Percentiles rank a stretch among this genome's conserved stretches.
Evolutionary conservation across 2,329 filamentous ascomycete genomes (phyloP).

Genomic region (Phialocephala sp.): DNA sequence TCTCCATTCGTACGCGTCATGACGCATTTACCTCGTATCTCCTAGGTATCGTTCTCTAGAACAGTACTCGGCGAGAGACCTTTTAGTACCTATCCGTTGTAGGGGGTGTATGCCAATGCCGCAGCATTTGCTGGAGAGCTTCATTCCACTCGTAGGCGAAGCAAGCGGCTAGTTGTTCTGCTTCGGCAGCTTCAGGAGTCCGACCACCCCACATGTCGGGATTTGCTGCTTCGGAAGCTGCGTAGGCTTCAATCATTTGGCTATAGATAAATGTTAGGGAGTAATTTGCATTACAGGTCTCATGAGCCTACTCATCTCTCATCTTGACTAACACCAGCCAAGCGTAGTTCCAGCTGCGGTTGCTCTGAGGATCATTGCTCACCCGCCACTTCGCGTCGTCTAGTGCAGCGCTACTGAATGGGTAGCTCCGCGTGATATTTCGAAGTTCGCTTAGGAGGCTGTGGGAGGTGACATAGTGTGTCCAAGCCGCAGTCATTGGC

Average conservation of each 20-base stretch:
- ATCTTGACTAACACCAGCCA: conserved; percentile 75
- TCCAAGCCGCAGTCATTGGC: conserved; percentile 75
- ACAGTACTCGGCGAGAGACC: background rate
- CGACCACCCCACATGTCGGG: conserved; percentile 74
- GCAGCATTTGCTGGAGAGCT: conserved; percentile 68
- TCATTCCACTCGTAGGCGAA: conserved; percentile 71
- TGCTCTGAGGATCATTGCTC: conserved; percentile 65
- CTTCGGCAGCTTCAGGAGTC: conserved; percentile 59
- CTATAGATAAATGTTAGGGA: conserved; percentile 45
- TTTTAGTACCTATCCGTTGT: conserved; percentile 60
- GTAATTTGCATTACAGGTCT: background rate
- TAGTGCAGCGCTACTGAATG: conserved; percentile 68
- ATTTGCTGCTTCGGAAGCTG: conserved; percentile 63
- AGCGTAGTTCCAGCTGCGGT: conserved; percentile 76
- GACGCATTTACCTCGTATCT: conserved; percentile 3
- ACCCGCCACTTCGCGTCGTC: conserved; percentile 70
- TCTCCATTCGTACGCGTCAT: background rate
- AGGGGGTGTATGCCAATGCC: conserved; percentile 70
- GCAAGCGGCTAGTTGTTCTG: conserved; percentile 63
- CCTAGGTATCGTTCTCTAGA: background rate
- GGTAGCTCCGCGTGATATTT: conserved; percentile 69
- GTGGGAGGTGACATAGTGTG: conserved; percentile 73
- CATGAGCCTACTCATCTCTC: conserved; percentile 61
- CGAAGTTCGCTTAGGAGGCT: conserved; percentile 74
- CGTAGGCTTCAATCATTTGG: conserved; percentile 65